These are phyloP conservation scores for Komagataella pastoris DNA, from an alignment of 805 yeast species.

Conservation along the genomic window DNA sequence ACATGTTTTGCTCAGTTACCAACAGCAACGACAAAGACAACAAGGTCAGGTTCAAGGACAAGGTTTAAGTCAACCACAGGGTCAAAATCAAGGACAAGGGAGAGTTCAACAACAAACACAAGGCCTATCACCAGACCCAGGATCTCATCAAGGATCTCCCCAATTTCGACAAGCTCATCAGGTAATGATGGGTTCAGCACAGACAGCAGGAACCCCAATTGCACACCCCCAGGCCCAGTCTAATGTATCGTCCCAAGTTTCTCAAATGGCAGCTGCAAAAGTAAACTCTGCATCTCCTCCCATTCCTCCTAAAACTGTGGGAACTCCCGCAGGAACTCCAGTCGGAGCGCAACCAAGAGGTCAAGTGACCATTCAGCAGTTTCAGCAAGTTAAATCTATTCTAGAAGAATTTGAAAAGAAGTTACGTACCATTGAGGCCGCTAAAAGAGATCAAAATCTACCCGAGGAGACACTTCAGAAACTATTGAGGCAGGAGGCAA, in stretches of 20 bases:
- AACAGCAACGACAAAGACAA: constrained; percentile 14
- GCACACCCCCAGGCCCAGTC: neutral
- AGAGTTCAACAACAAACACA: neutral
- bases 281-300: constrained; percentile 7
- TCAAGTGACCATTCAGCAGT: constrained; percentile 15
- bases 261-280: neutral
- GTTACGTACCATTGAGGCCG: constrained; percentile 34
- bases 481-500: constrained; percentile 34
- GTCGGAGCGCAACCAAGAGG: constrained; percentile 3
- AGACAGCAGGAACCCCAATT: neutral
- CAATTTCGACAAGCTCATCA: constrained; percentile 5
- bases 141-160: neutral
- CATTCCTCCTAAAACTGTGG: constrained; percentile 8
- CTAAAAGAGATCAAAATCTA: constrained; percentile 27
- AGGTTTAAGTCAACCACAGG: constrained; percentile 10
- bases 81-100: constrained; percentile 5
- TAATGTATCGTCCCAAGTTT: neutral
- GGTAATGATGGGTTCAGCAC: neutral
- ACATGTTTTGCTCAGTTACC: constrained; percentile 36
- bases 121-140: neutral
- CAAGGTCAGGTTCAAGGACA: constrained; percentile 9
- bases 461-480: constrained; percentile 30
- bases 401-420: constrained; percentile 36
- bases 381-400: constrained; percentile 30
- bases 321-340: constrained; percentile 3